These are phyloP conservation scores for Yamadazyma membranifaciens DNA, from an alignment of 1,139 yeast genomes.

Conservation along the genomic window DNA sequence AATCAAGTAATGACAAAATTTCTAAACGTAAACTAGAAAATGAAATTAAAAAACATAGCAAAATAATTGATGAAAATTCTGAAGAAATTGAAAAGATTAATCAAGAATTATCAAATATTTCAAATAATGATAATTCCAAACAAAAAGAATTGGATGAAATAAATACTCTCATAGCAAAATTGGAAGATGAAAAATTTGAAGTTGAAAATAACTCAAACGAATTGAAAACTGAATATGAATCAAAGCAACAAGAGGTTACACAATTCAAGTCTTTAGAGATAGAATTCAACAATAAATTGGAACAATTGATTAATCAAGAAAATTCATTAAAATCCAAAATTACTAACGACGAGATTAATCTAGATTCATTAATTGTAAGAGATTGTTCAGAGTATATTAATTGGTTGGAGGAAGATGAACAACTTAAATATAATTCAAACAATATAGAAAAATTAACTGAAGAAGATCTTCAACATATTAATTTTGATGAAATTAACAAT, in stretches of 20 bases:
- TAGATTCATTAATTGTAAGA: slow-evolving; percentile 45
- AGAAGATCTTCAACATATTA: slow-evolving; percentile 52
- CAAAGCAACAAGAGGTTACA: slow-evolving; percentile 52
- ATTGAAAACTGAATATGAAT: slow-evolving; percentile 47
- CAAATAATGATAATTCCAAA: slow-evolving; percentile 32
- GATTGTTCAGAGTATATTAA: slow-evolving; percentile 50
- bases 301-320: slow-evolving; percentile 48
- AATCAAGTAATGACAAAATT: slow-evolving; percentile 60
- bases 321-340: slow-evolving; percentile 41
- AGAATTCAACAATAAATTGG: slow-evolving; percentile 64
- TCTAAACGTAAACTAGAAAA: slow-evolving; percentile 64
- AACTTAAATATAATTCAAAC: slow-evolving; percentile 31
- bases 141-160: slow-evolving; percentile 31
- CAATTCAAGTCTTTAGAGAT: slow-evolving; percentile 67
- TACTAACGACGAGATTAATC: slow-evolving; percentile 33
- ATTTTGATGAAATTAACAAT: slow-evolving; percentile 48
- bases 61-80: slow-evolving; percentile 44
- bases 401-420: slow-evolving; percentile 48
- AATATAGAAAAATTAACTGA: slow-evolving; percentile 43
- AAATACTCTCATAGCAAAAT: slow-evolving; percentile 23
- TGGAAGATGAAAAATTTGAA: slow-evolving; percentile 30
- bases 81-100: slow-evolving; percentile 31
- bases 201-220: slow-evolving; percentile 36
- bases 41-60: slow-evolving; percentile 57
- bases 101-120: slow-evolving; percentile 28